Evolutionary conservation across 495 filamentous ascomycete species (phyloP), one percentile per base, ranked within the genome.

Genomic region (Ramalina peruviana): DNA sequence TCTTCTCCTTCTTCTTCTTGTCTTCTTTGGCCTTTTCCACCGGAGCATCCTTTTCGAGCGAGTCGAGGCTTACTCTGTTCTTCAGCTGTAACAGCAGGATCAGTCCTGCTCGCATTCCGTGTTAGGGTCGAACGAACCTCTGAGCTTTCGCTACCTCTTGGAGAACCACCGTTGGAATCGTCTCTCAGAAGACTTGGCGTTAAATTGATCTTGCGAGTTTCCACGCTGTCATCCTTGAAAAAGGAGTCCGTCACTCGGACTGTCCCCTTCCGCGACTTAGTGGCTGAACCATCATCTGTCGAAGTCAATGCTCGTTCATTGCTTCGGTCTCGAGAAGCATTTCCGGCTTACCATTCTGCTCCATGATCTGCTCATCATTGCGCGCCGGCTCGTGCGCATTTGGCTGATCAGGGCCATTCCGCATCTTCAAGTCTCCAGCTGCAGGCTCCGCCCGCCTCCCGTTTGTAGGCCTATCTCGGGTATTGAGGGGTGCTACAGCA

Each of bases 191-290:
- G 71, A 53, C 90, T 94, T 12, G 92, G 92, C 0, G 92, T 99
- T 27, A 99, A 73, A 2, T 88, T 94, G 53, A 99, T 95, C 70
- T 99, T 99, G 65, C 90, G 85, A 1, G 92, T 95, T 60, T 96
- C 93, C 36, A 84, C 81, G 26, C 80, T 85, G 56, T 98, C 92
- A 53, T 97, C 92, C 64, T 88, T 93, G 74, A 94, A 96, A 71
- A 98, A 95, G 12, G 86, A 93, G 61, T 96, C 88, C 12, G 85
- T 88, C 60, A 89, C 89, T 50, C 89, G 76, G 19, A 94, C 72
- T 39, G 82, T 88, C 26, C 86, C 88, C 61, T 89, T 89, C 56
- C 83, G 80, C 27, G 87, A 86, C 56, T 81, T 81, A 65, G 72
- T 78, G 30, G 75, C 69, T 26, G 67, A 78, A 15, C 64, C 68